A percentile compares a stretch with the other conserved stretches of the same genome.
These are phyloP conservation scores for Leccinum subgranulosum DNA, from an alignment of 768 basidiomycete genomes.

Conservation along the genomic window DNA sequence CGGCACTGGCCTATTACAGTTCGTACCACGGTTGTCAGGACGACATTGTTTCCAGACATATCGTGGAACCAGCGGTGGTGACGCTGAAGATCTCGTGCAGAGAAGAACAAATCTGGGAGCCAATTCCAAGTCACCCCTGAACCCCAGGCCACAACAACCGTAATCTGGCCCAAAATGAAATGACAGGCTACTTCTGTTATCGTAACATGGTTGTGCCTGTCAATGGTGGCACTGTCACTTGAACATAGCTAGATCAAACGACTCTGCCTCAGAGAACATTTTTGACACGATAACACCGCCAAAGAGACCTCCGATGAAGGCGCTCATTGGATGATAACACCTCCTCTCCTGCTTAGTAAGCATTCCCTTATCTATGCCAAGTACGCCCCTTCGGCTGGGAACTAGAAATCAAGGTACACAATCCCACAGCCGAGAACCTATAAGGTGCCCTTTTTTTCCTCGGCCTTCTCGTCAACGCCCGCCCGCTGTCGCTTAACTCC, in stretches of 20 bases:
- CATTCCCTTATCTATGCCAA: constrained; percentile 20
- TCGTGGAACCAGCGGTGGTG: neutral
- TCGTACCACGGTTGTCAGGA: neutral
- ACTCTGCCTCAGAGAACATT: neutral
- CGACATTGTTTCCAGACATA: neutral
- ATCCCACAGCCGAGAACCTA: constrained; percentile 20
- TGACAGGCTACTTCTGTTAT: constrained; percentile 13
- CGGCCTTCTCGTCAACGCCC: neutral
- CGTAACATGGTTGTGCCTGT: constrained; percentile 9
- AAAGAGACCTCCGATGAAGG: neutral
- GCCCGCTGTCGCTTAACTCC: neutral
- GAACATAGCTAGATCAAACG: neutral
- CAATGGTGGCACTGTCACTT: neutral
- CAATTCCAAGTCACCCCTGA: neutral
- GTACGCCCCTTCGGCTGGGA: neutral
- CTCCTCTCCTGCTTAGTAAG: constrained; percentile 21
- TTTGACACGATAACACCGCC: constrained; percentile 17
- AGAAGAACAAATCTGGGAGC: neutral
- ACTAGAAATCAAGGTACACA: constrained; percentile 6
- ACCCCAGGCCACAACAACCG: neutral
- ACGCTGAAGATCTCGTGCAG: neutral
- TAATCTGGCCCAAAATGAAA: constrained; percentile 1
- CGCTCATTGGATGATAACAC: constrained; percentile 22
- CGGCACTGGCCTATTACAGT: neutral
- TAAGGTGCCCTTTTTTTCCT: constrained; percentile 6